Evolutionary conservation across 805 yeast species (phyloP).

Genomic region (Scheffersomyces lignosus): DNA sequence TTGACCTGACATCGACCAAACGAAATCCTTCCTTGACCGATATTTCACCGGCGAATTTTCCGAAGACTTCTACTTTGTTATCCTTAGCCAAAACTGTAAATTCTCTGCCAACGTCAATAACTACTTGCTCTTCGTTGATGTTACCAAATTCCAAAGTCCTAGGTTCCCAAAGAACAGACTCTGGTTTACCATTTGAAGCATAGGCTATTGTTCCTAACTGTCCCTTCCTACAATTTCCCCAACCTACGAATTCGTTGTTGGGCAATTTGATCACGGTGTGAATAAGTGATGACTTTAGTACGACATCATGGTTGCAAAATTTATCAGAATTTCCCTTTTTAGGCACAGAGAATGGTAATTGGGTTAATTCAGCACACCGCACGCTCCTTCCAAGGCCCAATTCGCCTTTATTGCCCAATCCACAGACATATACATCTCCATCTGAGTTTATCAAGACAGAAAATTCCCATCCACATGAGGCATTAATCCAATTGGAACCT

Average conservation of each 20-base stretch:
- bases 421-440: constrained; percentile 51
- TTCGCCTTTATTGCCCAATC: constrained; percentile 73
- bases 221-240: constrained; percentile 71
- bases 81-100: constrained; percentile 42
- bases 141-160: constrained; percentile 13
- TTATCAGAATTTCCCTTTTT: neutral
- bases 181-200: constrained; percentile 11
- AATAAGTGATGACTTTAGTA: constrained; percentile 42
- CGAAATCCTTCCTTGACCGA: neutral
- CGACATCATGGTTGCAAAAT: constrained; percentile 4
- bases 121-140: constrained; percentile 2
- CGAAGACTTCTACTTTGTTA: constrained; percentile 14
- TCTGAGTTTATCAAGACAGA: constrained; percentile 48
- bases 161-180: constrained; percentile 24
- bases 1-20: constrained; percentile 39
- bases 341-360: constrained; percentile 2
- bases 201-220: constrained; percentile 37
- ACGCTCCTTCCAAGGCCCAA: constrained; percentile 49
- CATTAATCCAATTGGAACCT: constrained; percentile 39
- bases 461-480: constrained; percentile 82
- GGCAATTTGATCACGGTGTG: constrained; percentile 40
- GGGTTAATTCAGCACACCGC: constrained; percentile 7
- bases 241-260: constrained; percentile 52
- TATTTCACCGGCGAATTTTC: constrained; percentile 12
- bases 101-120: constrained; percentile 54